phyloP scores from a whole-genome alignment of 2,329 filamentous ascomycete genomes.

The Fusarium buxicola region DNA sequence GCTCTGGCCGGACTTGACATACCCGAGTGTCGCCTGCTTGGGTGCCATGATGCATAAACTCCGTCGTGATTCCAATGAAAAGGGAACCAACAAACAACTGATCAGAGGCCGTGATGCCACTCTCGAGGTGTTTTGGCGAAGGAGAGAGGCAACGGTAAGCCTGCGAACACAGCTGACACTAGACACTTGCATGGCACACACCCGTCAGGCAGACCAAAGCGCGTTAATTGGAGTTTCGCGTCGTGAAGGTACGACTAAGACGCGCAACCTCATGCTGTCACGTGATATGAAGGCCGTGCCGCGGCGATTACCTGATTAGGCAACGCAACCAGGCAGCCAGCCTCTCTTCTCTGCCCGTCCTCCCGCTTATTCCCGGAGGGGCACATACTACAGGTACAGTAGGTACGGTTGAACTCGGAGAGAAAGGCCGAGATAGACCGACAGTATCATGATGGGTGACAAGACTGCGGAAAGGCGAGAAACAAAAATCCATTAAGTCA shows the following conservation, averaged over 20 bases:
- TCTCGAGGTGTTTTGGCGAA: slow-evolving; percentile 26
- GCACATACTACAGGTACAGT: slow-evolving; percentile 14
- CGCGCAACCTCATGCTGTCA: slow-evolving; percentile 39
- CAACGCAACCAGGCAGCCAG: background rate
- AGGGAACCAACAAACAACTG: slow-evolving; percentile 13
- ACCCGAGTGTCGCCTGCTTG: slow-evolving; percentile 89
- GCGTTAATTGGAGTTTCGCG: slow-evolving; percentile 52
- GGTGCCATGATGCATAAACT: slow-evolving; percentile 56
- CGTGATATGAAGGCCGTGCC: slow-evolving; percentile 34
- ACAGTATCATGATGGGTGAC: slow-evolving; percentile 17
- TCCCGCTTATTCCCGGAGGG: slow-evolving; percentile 22
- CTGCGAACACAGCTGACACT: slow-evolving; percentile 38
- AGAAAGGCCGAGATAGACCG: slow-evolving; percentile 30
- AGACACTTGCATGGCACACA: slow-evolving; percentile 52
- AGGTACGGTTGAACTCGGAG: slow-evolving; percentile 18
- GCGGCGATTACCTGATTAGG: slow-evolving; percentile 7
- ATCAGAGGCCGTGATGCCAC: slow-evolving; percentile 13
- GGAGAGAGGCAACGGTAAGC: slow-evolving; percentile 33
- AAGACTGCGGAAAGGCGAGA: slow-evolving; percentile 12
- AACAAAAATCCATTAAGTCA: slow-evolving; percentile 41
- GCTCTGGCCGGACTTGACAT: slow-evolving; percentile 79
- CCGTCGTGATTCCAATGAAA: slow-evolving; percentile 8
- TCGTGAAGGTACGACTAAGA: slow-evolving; percentile 40
- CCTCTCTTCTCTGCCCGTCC: background rate
- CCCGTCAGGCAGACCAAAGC: slow-evolving; percentile 51